Percentiles rank a stretch among this genome's conserved stretches.
phyloP scores from a whole-genome alignment of 768 basidiomycete species.

The Tubosaeta sp. region DNA sequence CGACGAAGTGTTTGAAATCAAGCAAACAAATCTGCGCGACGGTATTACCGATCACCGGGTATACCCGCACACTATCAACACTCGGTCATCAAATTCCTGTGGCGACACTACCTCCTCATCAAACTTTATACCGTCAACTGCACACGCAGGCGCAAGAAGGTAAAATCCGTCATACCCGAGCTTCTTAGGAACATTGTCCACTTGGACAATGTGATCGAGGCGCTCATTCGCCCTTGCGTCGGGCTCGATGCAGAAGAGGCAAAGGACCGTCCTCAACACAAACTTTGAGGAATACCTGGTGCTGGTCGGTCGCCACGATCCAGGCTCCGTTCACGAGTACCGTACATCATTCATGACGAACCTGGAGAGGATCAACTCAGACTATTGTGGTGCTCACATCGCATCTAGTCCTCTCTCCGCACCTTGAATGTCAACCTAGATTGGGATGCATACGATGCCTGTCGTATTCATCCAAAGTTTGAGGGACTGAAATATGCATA shows the following conservation, averaged over 20 bases:
- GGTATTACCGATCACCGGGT: background rate
- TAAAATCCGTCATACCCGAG: too few relatives aligned
- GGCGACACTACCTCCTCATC: background rate
- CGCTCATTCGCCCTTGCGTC: background rate
- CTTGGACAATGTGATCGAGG: background rate
- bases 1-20: background rate
- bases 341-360: too few relatives aligned
- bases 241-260: background rate
- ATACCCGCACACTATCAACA: background rate
- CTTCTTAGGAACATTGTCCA: background rate
- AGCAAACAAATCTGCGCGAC: background rate
- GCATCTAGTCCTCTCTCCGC: too few relatives aligned
- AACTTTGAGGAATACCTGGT: background rate
- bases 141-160: too few relatives aligned
- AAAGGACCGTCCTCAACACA: background rate
- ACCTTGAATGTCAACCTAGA: too few relatives aligned
- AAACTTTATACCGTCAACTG: background rate
- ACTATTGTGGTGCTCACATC: too few relatives aligned
- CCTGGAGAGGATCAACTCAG: too few relatives aligned
- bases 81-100: background rate
- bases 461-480: too few relatives aligned
- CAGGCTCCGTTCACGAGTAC: background rate
- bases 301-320: background rate
- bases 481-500: too few relatives aligned
- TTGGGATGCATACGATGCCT: too few relatives aligned